Percentiles rank a stretch among this genome's conserved stretches.
These are phyloP conservation scores for Dimocarpus longan DNA, from an alignment of 345 rosid species.

Conservation along the genomic window DNA sequence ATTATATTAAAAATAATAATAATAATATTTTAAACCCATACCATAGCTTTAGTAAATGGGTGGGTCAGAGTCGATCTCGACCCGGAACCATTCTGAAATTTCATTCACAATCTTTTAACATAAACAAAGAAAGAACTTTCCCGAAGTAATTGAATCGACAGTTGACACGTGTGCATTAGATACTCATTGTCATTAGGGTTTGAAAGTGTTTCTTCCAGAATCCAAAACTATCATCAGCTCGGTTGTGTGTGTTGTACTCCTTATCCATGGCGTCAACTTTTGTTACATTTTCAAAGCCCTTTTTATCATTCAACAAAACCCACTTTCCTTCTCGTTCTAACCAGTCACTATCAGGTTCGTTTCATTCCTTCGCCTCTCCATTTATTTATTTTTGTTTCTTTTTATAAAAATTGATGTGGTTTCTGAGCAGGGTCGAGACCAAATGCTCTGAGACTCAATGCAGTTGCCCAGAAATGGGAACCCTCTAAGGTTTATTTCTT, in stretches of 20 bases:
- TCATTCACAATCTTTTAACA: background rate
- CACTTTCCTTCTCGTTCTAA: conserved; percentile 30
- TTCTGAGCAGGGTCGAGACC: conserved; percentile 41
- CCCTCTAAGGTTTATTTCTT: conserved; percentile 61
- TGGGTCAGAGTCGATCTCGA: background rate
- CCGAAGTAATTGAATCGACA: background rate
- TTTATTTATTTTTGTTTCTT: background rate
- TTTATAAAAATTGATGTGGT: background rate
- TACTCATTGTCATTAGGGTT: background rate
- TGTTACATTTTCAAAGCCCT: conserved; percentile 50
- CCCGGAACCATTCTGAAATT: background rate
- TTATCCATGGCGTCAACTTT: conserved; percentile 58
- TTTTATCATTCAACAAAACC: conserved; percentile 34
- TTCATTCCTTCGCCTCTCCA: background rate
- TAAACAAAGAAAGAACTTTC: background rate
- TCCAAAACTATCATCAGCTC: background rate
- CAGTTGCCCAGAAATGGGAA: conserved; percentile 72
- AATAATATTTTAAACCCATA: too few relatives aligned
- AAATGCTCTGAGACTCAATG: conserved; percentile 60
- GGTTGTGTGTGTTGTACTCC: background rate
- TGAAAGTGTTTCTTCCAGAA: background rate
- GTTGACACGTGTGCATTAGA: background rate
- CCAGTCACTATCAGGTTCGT: conserved; percentile 41
- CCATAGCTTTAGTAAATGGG: too few relatives aligned
- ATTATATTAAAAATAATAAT: too few relatives aligned